phyloP scores from a whole-genome alignment of 2,329 filamentous ascomycete species.

The Calonectria ilicicola region DNA sequence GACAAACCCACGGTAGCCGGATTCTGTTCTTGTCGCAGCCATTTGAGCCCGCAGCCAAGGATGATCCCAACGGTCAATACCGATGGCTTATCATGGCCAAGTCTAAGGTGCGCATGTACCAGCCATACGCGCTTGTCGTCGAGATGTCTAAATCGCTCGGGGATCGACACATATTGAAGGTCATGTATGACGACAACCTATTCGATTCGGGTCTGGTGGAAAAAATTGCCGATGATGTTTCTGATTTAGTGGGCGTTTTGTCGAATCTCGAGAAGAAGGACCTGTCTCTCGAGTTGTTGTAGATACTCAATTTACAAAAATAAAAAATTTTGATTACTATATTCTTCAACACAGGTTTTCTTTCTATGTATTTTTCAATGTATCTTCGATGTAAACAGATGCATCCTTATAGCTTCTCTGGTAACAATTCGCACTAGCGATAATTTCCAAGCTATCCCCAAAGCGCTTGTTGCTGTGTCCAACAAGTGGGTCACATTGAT shows the following conservation, averaged over 20 bases:
- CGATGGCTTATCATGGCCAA: constrained; percentile 22
- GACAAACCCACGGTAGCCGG: constrained; percentile 9
- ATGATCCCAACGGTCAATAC: neutral
- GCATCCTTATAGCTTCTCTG: no score
- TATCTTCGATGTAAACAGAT: no score
- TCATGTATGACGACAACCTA: constrained; percentile 1
- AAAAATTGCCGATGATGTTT: neutral
- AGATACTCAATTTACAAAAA: no score
- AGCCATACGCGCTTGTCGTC: constrained; percentile 21
- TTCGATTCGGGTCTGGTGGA: neutral
- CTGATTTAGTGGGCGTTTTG: neutral
- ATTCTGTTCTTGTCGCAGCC: constrained; percentile 23
- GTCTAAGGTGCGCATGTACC: constrained; percentile 18
- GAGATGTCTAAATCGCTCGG: constrained; percentile 8
- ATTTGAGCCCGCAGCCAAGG: constrained; percentile 13
- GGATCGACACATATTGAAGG: constrained; percentile 13
- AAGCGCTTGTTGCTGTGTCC: no score
- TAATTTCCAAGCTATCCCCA: no score
- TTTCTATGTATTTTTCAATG: no score
- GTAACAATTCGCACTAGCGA: no score
- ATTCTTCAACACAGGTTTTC: no score
- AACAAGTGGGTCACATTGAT: no score
- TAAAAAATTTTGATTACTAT: no score
- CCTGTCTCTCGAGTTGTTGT: neutral
- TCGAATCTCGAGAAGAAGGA: neutral